A percentile compares a stretch with the other conserved stretches of the same genome.
phyloP scores from a whole-genome alignment of 73 alveolate species.

The Tetrahymena elliotti region DNA sequence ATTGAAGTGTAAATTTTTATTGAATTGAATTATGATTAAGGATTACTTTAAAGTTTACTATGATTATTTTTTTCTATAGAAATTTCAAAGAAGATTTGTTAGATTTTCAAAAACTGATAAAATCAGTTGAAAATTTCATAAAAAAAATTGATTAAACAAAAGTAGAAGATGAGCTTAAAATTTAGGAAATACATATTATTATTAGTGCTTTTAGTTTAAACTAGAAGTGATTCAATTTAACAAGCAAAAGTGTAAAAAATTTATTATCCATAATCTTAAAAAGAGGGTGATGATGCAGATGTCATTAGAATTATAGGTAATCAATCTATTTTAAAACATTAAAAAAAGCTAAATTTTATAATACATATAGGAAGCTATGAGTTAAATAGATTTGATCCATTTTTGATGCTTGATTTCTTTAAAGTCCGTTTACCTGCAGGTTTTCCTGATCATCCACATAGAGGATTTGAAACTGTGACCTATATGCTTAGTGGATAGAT shows the following conservation, averaged over 20 bases:
- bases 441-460: constrained; percentile 85
- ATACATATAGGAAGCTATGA: constrained; percentile 16
- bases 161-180: neutral
- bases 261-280: neutral
- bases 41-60: neutral
- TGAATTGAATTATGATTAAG: no score
- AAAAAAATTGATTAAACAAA: neutral
- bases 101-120: neutral
- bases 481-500: constrained; percentile 61
- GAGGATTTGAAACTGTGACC: constrained; percentile 85
- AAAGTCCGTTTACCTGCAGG: constrained; percentile 61
- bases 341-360: no score
- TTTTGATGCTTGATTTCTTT: constrained; percentile 55
- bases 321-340: neutral
- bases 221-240: neutral
- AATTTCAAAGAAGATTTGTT: neutral
- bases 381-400: constrained; percentile 56
- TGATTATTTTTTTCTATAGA: neutral
- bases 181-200: neutral
- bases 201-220: neutral
- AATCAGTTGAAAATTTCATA: neutral
- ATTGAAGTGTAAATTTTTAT: no score
- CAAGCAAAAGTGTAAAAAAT: neutral
- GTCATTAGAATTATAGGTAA: constrained; percentile 68
- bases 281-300: constrained; percentile 81